Conservation (phyloP, 441 rosid genomes). For the Adansonia grandidieri region DNA sequence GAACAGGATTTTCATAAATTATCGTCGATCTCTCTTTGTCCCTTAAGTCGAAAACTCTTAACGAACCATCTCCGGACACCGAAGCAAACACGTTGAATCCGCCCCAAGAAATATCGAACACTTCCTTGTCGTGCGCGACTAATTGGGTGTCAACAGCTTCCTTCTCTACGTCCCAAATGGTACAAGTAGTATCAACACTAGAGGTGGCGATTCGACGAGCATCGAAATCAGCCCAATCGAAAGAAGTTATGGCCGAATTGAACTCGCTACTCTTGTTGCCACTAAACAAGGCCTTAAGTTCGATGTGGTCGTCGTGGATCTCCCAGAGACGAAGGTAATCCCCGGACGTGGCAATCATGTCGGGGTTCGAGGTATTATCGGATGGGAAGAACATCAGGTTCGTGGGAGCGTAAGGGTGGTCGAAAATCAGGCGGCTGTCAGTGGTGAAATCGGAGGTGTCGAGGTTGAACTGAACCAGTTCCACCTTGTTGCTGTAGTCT, state of each 20-base stretch:
- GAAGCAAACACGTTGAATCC: conserved; percentile 55
- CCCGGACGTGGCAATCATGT: conserved; percentile 57
- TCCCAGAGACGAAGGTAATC: conserved; percentile 61
- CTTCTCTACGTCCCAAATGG: conserved; percentile 58
- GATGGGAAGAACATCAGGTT: conserved; percentile 61
- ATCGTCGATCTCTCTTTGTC: conserved; percentile 65
- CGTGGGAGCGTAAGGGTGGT: conserved; percentile 65
- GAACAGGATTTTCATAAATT: conserved; percentile 52
- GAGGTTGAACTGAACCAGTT: conserved; percentile 49
- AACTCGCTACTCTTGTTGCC: conserved; percentile 52
- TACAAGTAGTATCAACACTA: conserved; percentile 58
- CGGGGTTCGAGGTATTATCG: conserved; percentile 41
- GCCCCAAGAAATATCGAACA: conserved; percentile 67
- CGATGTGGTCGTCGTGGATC: conserved; percentile 50
- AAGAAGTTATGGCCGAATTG: conserved; percentile 54
- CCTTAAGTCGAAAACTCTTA: conserved; percentile 62
- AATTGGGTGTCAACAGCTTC: conserved; percentile 51
- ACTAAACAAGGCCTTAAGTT: conserved; percentile 48
- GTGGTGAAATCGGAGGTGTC: conserved; percentile 44
- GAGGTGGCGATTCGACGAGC: conserved; percentile 43
- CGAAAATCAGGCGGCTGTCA: conserved; percentile 47
- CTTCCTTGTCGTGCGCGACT: conserved; percentile 67
- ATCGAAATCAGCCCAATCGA: conserved; percentile 65
- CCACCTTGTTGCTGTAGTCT: conserved; percentile 56
- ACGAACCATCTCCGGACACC: conserved; percentile 59